Conservation (phyloP, 2,329 filamentous ascomycete genomes). For the Colletotrichum sp. region DNA sequence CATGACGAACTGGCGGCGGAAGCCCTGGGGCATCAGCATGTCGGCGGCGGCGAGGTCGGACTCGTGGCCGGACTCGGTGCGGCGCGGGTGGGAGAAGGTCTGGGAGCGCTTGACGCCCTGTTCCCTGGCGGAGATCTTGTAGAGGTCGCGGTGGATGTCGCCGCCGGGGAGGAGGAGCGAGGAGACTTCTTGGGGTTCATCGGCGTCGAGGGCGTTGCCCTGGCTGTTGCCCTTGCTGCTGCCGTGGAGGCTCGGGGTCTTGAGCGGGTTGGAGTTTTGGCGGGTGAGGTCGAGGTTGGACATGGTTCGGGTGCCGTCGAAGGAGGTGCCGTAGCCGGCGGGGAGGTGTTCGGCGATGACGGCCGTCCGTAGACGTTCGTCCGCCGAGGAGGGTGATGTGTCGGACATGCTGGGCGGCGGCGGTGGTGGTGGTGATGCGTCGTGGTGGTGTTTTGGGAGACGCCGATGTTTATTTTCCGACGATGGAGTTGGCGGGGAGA, state of each 20-base stretch:
- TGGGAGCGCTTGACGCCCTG: slow-evolving; percentile 60
- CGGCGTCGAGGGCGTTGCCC: slow-evolving; percentile 19
- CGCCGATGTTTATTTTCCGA: neutral
- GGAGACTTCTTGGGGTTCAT: slow-evolving; percentile 53
- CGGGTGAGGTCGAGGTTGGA: slow-evolving; percentile 10
- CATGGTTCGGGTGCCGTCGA: slow-evolving; percentile 21
- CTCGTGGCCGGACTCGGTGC: slow-evolving; percentile 21
- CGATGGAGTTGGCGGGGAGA: neutral
- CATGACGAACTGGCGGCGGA: slow-evolving; percentile 52
- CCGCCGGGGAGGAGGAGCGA: slow-evolving; percentile 77
- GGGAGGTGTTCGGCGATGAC: slow-evolving; percentile 22
- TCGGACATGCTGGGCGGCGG: slow-evolving; percentile 5
- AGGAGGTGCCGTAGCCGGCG: slow-evolving; percentile 20
- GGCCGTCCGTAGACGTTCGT: slow-evolving; percentile 12
- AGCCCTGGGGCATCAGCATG: slow-evolving; percentile 30
- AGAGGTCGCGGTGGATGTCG: slow-evolving; percentile 80
- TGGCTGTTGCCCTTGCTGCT: slow-evolving; percentile 2
- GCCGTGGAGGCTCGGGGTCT: slow-evolving; percentile 12
- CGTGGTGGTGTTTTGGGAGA: neutral
- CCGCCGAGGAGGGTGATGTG: slow-evolving; percentile 5
- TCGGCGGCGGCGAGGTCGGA: slow-evolving; percentile 21
- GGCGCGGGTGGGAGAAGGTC: slow-evolving; percentile 66
- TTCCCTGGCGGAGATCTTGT: slow-evolving; percentile 69
- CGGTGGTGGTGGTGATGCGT: neutral
- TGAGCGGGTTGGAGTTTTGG: neutral